Evolutionary conservation across 495 filamentous ascomycete species (phyloP), one percentile per base, ranked within the genome.

Genomic region (Sabuloglossum arenarium): DNA sequence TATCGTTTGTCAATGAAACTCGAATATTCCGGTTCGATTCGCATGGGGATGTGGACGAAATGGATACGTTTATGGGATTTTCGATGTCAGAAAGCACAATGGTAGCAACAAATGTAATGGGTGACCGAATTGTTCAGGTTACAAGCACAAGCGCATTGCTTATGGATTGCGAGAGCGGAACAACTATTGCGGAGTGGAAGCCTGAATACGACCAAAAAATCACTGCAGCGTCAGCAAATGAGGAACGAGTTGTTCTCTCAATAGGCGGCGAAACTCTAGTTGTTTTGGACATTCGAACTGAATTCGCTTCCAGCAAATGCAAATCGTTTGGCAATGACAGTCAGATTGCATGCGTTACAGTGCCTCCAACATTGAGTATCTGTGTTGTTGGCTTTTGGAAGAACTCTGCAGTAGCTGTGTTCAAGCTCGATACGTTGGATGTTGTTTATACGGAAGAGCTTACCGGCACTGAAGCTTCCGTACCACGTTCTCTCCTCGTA

Each of bases 331-430:
- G 72, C 10, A 67, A 73, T 14, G 74, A 80, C 52, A 78, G 81
- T 57, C 88, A 97, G 65, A 75, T 97, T 11, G 84, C 90, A 2
- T 94, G 90, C 61, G 67, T 97, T 19, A 82, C 88, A 51, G 71
- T 87, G 9, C 75, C 79, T 16, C 61, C 66, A 2, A 65, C 69
- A 23, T 67, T 68, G 3, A 66, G 63, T 45, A 66, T 82, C 50
- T 88, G 80, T 56, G 79, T 93, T 34, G 77, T 85, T 30, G 90
- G 86, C 1, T 94, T 93, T 66, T 96, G 90, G 75, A 80, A 83
- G 54, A 79, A 78, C 27, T 81, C 86, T 4, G 72, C 73, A 1
- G 75, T 96, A 42, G 82, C 83, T 24, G 71, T 94, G 16, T 65
- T 96, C 53, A 71, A 78, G 45, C 60, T 90, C 0, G 64, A 70